phyloP scores from a whole-genome alignment of 2,329 filamentous ascomycete genomes.

The Colletotrichum tamarilloi region DNA sequence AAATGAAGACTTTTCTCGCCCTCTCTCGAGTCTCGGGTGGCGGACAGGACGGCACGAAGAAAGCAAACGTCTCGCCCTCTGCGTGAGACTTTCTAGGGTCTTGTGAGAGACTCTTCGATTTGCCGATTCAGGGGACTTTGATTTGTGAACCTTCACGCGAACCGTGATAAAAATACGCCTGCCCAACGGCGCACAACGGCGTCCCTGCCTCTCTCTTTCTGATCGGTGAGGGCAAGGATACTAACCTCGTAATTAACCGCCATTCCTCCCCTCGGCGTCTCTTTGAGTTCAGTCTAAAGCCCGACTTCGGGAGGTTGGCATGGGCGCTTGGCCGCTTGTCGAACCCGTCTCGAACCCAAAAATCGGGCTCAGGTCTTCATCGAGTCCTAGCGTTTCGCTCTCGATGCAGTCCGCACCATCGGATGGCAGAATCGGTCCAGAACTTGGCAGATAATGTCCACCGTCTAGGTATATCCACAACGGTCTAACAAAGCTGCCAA shows the following conservation, averaged over 20 bases:
- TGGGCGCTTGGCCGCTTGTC: slow-evolving; percentile 1
- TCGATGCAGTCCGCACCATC: slow-evolving; percentile 1
- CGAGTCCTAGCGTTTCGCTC: not conserved
- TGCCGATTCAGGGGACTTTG: not conserved
- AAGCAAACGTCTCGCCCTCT: not conserved
- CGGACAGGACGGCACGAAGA: not conserved
- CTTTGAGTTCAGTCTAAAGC: slow-evolving; percentile 4
- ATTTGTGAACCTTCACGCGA: not conserved
- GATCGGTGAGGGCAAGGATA: too few relatives aligned
- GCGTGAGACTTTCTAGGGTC: not conserved
- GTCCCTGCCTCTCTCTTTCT: not conserved
- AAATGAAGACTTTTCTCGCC: not conserved
- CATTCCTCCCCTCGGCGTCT: not conserved
- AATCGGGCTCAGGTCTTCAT: not conserved
- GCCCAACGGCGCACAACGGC: slow-evolving; percentile 16
- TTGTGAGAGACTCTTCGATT: not conserved
- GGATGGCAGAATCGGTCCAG: slow-evolving; percentile 18
- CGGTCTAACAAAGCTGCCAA: not conserved
- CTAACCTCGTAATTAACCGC: not conserved
- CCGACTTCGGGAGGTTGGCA: slow-evolving; percentile 3
- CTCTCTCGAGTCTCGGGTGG: not conserved
- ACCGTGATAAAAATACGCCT: not conserved
- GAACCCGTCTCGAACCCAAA: not conserved
- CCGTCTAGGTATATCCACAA: too few relatives aligned
- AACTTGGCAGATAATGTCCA: not conserved